Percentiles rank a stretch among this genome's conserved stretches.
Conservation (phyloP, 495 filamentous ascomycete genomes). For the Penicillium simplicissimum region DNA sequence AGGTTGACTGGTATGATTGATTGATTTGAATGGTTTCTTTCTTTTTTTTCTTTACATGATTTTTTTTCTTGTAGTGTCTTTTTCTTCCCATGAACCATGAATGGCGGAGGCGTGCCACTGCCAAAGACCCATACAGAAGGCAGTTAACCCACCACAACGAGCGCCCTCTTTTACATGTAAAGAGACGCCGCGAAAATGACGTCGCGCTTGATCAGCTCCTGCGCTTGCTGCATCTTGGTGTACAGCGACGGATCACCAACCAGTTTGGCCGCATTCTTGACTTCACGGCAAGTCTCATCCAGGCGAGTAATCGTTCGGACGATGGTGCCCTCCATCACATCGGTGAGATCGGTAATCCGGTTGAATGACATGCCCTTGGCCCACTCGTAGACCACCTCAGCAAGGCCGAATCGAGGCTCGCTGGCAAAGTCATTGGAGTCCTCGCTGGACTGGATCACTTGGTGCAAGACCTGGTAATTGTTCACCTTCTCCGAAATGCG, state of each 20-base stretch:
- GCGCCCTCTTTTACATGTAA: constrained; percentile 60
- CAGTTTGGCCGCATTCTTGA: constrained; percentile 93
- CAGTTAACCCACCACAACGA: neutral
- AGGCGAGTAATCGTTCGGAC: constrained; percentile 88
- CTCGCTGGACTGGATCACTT: constrained; percentile 86
- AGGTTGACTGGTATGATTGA: neutral
- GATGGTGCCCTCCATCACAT: constrained; percentile 95
- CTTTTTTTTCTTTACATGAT: neutral
- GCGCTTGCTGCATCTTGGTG: constrained; percentile 91
- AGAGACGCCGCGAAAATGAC: constrained; percentile 86
- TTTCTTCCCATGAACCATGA: neutral
- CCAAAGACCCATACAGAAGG: constrained; percentile 3
- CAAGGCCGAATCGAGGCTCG: constrained; percentile 83
- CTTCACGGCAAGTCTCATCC: constrained; percentile 95
- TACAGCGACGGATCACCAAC: constrained; percentile 95
- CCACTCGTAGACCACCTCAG: constrained; percentile 99
- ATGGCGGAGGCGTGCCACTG: neutral
- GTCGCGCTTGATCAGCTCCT: constrained; percentile 96
- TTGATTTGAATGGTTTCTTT: too few species aligned
- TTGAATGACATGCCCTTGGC: constrained; percentile 96
- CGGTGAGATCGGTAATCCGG: constrained; percentile 94
- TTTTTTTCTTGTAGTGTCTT: neutral
- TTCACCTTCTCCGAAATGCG: constrained; percentile 90
- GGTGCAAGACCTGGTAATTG: constrained; percentile 77
- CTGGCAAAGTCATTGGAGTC: constrained; percentile 90